A percentile compares a stretch with the other conserved stretches of the same genome.
Conservation (phyloP, 2,329 filamentous ascomycete species). For the Pestalotiopsis sp. region DNA sequence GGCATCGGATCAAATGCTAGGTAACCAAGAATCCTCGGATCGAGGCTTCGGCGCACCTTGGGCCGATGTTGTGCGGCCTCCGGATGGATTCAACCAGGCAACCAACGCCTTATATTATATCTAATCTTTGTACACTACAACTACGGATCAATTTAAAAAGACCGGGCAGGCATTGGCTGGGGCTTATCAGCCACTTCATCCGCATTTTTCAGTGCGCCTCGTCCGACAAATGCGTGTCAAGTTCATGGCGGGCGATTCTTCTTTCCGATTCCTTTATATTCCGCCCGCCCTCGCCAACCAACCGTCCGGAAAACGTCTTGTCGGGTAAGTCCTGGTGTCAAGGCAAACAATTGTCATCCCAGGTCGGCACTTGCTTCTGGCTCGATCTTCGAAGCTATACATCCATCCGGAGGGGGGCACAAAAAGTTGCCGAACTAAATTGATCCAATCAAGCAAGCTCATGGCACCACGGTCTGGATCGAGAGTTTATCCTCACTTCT, state of each 20-base stretch:
- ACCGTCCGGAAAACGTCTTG: not conserved
- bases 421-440: not conserved
- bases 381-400: not conserved
- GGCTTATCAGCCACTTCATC: no score
- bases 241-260: no score
- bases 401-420: not conserved
- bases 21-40: not conserved
- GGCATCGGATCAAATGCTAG: slow-evolving; percentile 14
- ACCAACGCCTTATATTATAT: no score
- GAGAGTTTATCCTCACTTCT: not conserved
- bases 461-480: not conserved
- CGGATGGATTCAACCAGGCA: no score
- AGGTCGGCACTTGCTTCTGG: not conserved
- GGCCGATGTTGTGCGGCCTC: no score
- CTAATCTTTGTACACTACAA: no score
- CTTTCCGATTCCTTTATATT: no score
- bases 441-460: not conserved
- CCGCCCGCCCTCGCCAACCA: not conserved
- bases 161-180: no score
- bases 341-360: not conserved
- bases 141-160: no score
- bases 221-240: no score
- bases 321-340: not conserved
- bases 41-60: no score
- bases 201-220: no score